Base-by-base conservation (phyloP, 768 basidiomycete genomes). In the Amanita inopinata region DNA sequence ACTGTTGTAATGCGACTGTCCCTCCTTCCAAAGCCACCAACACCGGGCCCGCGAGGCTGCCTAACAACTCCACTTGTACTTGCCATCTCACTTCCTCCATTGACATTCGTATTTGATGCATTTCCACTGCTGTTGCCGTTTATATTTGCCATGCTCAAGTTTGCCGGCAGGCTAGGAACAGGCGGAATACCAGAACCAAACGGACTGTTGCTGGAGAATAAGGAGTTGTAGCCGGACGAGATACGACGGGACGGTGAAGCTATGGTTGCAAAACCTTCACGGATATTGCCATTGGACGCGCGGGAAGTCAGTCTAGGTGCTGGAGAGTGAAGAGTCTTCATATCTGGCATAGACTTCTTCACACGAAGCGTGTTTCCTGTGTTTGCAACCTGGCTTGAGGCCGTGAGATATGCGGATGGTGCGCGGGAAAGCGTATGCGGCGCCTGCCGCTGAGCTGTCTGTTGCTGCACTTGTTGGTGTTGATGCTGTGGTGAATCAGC, bases 341-440 rank as follows among this genome's bases (percentile, higher is more conserved):
- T 80, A 62, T 97, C 91, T 2, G 96, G 96, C 96, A 98, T 98
- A 17, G 91, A 94, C 65, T 96, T 96, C 71, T 98, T 98, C 61
- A 83, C 79, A 31, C 93, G 81, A 42, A 97, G 74, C 31, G 78
- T 68, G 35, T 66, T 70, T 50, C 61, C 68, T 51, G 66, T 65
- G 45, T 62, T 64, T 44, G 58, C 51, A 17, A 51, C 49, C 5
- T 64, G 70, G 53, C 65, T 61, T 4, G 73, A 62, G 14, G 81
- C 72, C 9, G 74, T 71, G 17, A 89, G 72, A 56, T 88, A 90
- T 6, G 84, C 79, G 8, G 87, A 87, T 12, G 86, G 85, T 3
- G 83, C 80, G 35, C 88, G 82, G 17, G 83, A 82, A 52, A 89
- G 73, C 14, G 85, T 86, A 48, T 85, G 71, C 14, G 65, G 77